Base-by-base conservation (phyloP, 2,329 filamentous ascomycete species). In the Nothopassalora personata region DNA sequence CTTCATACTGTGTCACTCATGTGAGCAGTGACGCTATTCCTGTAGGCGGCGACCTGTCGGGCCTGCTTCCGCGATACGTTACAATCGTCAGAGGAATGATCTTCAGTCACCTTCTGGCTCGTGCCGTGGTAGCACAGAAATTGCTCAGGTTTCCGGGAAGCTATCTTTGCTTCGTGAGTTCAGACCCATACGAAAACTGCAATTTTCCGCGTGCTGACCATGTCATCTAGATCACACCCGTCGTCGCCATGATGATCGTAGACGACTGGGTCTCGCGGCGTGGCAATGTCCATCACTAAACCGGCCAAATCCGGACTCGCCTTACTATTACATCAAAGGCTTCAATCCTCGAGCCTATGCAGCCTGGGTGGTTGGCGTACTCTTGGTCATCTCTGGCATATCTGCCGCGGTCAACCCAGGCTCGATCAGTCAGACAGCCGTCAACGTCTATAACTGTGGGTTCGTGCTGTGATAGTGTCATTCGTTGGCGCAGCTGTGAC, bases 1-100 rank as follows among this genome's bases (percentile, higher is more conserved):
- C 39, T 77, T 79, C 63, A n/a, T n/a, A n/a, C n/a, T n/a, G n/a
- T n/a, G n/a, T n/a, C 72, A 72, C 76, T 31, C 79, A 80, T 56
- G 71, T 77, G 10, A 72, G 70, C 5, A 70, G 71, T 43, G 78
- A 78, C 60, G 72, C 73, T 0, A 73, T 79, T 50, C 75, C 75
- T 0, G 72, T 75, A 46, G 76, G 75, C 18, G 70, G 71, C 27
- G 77, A 79, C 56, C 69, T 77, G 60, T 75, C 72, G 0, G 74
- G 74, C 8, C 67, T 79, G 0, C 71, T 77, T 19, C 77, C 77
- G 0, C 68, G 67, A 31, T 78, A 75, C 60, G 69, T 79, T 54
- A 79, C 71, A 11, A 79, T 79, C 57, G 68, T 71, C 6, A 68
- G 77, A 19, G 77, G 77, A 15, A 75, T 77, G 61, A 62, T 79